Percentiles rank a stretch among this genome's conserved stretches.
Conservation (phyloP, 2,329 filamentous ascomycete species). For the Achaetomium macrosporum region DNA sequence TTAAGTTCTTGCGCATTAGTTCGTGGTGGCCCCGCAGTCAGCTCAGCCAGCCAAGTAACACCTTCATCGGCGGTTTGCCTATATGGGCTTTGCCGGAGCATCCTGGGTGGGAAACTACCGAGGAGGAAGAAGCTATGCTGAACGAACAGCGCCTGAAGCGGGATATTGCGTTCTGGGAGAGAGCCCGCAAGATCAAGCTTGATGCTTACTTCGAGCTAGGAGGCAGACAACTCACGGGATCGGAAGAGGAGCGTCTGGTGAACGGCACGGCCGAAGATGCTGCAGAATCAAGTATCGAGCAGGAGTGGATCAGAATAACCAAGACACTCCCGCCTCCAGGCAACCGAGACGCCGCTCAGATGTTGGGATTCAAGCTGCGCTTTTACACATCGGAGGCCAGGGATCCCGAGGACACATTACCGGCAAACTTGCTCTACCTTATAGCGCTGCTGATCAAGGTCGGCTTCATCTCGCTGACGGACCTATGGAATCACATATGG, state of each 20-base stretch:
- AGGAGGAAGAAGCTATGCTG: slow-evolving; percentile 61
- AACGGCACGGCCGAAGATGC: slow-evolving; percentile 39
- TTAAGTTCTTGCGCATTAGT: slow-evolving; percentile 84
- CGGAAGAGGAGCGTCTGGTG: slow-evolving; percentile 45
- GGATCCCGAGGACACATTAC: slow-evolving; percentile 68
- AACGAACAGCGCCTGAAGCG: slow-evolving; percentile 54
- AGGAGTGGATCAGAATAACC: slow-evolving; percentile 74
- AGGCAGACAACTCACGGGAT: slow-evolving; percentile 58
- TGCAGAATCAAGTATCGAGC: slow-evolving; percentile 50
- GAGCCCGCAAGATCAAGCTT: slow-evolving; percentile 69
- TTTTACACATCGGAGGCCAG: slow-evolving; percentile 84
- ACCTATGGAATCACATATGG: slow-evolving; percentile 89
- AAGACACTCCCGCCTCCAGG: slow-evolving; percentile 77
- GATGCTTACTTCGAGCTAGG: slow-evolving; percentile 88
- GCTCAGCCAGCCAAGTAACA: slow-evolving; percentile 33
- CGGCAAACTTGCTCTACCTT: slow-evolving; percentile 88
- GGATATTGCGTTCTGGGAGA: slow-evolving; percentile 74
- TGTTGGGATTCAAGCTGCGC: slow-evolving; percentile 93
- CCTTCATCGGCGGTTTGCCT: slow-evolving; percentile 64
- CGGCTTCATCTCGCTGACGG: slow-evolving; percentile 86
- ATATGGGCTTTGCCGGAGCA: slow-evolving; percentile 76
- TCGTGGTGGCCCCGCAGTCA: slow-evolving; percentile 90
- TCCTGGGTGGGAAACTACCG: slow-evolving; percentile 54
- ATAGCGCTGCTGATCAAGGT: slow-evolving; percentile 92
- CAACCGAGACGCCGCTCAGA: slow-evolving; percentile 86